Evolutionary conservation across 495 filamentous ascomycete genomes (phyloP), one percentile per base, ranked within the genome.

Genomic region (Tuber microsphaerosporum): DNA sequence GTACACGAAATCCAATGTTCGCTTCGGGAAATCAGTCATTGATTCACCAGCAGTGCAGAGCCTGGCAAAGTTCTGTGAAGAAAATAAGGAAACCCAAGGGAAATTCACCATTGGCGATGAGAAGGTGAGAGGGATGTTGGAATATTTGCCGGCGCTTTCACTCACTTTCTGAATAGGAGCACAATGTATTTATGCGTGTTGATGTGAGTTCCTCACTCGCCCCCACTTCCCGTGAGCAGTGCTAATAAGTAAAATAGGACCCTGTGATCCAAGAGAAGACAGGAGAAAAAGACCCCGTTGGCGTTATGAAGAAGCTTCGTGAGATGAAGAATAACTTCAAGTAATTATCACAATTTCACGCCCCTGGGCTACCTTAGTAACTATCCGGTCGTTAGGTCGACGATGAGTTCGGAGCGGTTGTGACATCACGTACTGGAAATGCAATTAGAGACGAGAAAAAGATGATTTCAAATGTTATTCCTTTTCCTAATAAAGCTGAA

Each of bases 41-140:
- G 88, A 92, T 75, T 90, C 87, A 26, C 91, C 92, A 42, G 87
- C 93, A 0, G 89, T 97, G 74, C 90, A 91, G 87, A 91, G 90
- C 78, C 86, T 99, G 42, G 84, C 90, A 73, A 85, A 88, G 0
- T 97, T 94, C 84, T 92, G 93, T 9, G 88, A 92, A 31, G 85
- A 87, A 72, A 93, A 97, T 83, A 84, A 89, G 85, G 88, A 97
- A 85, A 98, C 95, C 73, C 93, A 97, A 85, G 95, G 95, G 37
- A 94, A 93, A 83, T 97, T 97, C 79, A 99, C 95, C 0, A 98
- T 99, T 84, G 94, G 92, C 0, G 94, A 99, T 83, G 95, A 99
- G 84, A 99, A 99, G 91, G 93, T 94, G 84, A 79, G 84, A 77
- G 12, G 34, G 65, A 26, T 65, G 14, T 19, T 17, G 26, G 26